Evolutionary conservation across 768 basidiomycete species (phyloP).

Genomic region (Boletus barrowsii): DNA sequence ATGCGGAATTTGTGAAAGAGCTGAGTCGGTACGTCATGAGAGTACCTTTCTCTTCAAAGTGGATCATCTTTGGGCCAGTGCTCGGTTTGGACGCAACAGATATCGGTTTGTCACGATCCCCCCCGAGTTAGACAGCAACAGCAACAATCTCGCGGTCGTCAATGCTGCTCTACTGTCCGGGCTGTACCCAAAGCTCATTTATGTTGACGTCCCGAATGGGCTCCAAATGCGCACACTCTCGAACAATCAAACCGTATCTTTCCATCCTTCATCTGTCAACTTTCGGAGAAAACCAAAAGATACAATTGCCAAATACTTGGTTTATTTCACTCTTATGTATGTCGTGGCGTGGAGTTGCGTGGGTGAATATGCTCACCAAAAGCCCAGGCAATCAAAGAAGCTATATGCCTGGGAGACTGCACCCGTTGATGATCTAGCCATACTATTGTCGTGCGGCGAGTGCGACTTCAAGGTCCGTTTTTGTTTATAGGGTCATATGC

Average conservation of each 20-base stretch:
- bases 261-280: conserved; percentile 94
- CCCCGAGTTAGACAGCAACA: conserved; percentile 64
- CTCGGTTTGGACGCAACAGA: conserved; percentile 70
- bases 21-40: conserved; percentile 52
- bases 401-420: conserved; percentile 93
- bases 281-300: conserved; percentile 66
- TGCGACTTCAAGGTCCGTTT: conserved; percentile 74
- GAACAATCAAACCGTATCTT: conserved; percentile 73
- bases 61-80: conserved; percentile 39
- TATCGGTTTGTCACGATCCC: conserved; percentile 79
- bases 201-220: conserved; percentile 55
- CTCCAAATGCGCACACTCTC: conserved; percentile 69
- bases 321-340: conserved; percentile 88
- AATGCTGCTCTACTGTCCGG: conserved; percentile 83
- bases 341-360: conserved; percentile 14
- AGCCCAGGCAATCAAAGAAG: conserved; percentile 84
- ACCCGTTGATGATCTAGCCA: conserved; percentile 78
- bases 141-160: conserved; percentile 60
- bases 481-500: background rate
- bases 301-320: conserved; percentile 70
- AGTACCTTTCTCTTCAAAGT: background rate
- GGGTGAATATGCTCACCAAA: conserved; percentile 2
- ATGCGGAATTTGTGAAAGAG: conserved; percentile 61
- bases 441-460: conserved; percentile 87
- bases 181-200: conserved; percentile 86